These are phyloP conservation scores for Cryphonectria japonica DNA, from an alignment of 2,329 filamentous ascomycete species.

Conservation along the genomic window DNA sequence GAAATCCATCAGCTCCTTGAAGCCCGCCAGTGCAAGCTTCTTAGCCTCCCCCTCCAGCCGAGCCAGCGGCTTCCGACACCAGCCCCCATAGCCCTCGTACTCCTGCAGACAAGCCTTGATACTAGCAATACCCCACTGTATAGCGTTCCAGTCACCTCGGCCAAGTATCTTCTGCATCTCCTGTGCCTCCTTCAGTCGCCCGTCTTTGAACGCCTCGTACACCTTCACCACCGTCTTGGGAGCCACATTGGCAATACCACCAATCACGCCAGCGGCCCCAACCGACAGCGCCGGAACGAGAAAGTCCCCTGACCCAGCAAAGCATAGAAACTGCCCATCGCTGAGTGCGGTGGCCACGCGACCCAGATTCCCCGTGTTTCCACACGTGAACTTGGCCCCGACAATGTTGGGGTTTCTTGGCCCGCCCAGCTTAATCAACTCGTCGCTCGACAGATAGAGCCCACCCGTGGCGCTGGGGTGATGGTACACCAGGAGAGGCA, in stretches of 20 bases:
- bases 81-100: conserved; percentile 68
- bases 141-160: conserved; percentile 70
- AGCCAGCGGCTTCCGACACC: conserved; percentile 57
- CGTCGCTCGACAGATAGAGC: conserved; percentile 56
- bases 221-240: conserved; percentile 62
- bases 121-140: conserved; percentile 69
- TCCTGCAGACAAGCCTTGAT: conserved; percentile 68
- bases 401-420: conserved; percentile 54
- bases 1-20: conserved; percentile 26
- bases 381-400: conserved; percentile 58
- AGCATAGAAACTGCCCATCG: conserved; percentile 61
- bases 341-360: conserved; percentile 50
- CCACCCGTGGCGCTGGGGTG: conserved; percentile 57
- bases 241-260: conserved; percentile 71
- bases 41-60: conserved; percentile 17
- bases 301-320: conserved; percentile 76
- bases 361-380: conserved; percentile 63
- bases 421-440: conserved; percentile 50
- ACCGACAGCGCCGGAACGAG: conserved; percentile 71
- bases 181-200: conserved; percentile 57
- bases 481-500: conserved; percentile 60
- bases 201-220: conserved; percentile 55
- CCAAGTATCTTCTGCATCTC: conserved; percentile 64
- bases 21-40: conserved; percentile 17
- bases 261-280: conserved; percentile 73